These are phyloP conservation scores for Theobroma cacao DNA, from an alignment of 345 rosid species.

Conservation along the genomic window DNA sequence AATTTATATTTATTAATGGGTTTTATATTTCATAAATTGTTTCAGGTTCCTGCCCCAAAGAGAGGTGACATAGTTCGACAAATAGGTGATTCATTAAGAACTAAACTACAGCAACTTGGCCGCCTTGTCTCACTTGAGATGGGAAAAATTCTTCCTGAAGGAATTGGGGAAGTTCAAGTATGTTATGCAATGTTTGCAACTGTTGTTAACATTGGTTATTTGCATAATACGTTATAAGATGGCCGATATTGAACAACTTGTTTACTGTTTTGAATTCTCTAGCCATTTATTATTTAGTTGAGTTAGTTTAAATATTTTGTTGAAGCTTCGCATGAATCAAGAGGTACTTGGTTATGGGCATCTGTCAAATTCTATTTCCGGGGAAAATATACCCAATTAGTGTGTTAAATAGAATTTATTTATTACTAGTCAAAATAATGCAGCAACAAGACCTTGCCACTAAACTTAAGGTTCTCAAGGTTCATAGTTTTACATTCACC, in stretches of 20 bases:
- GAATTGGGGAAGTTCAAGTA: conserved; percentile 97
- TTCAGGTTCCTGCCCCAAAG: conserved; percentile 93
- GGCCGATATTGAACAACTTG: background rate
- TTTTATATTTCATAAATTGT: background rate
- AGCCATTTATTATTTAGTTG: background rate
- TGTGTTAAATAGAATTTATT: background rate
- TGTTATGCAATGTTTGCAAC: conserved; percentile 5
- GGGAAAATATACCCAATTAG: background rate
- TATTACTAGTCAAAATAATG: background rate
- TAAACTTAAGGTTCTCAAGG: background rate
- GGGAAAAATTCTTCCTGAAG: conserved; percentile 98
- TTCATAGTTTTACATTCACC: background rate
- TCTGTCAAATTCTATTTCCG: background rate
- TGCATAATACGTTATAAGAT: background rate
- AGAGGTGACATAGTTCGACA: conserved; percentile 97
- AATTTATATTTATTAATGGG: background rate
- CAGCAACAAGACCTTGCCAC: background rate
- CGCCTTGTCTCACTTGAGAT: conserved; percentile 92
- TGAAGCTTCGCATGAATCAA: background rate
- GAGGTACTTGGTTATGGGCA: background rate
- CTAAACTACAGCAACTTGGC: conserved; percentile 77
- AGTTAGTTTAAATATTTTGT: background rate
- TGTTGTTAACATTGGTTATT: background rate
- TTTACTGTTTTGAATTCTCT: background rate
- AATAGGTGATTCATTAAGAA: conserved; percentile 87